phyloP scores from a whole-genome alignment of 1,284 basidiomycete species.

The Volvariella volvacea region DNA sequence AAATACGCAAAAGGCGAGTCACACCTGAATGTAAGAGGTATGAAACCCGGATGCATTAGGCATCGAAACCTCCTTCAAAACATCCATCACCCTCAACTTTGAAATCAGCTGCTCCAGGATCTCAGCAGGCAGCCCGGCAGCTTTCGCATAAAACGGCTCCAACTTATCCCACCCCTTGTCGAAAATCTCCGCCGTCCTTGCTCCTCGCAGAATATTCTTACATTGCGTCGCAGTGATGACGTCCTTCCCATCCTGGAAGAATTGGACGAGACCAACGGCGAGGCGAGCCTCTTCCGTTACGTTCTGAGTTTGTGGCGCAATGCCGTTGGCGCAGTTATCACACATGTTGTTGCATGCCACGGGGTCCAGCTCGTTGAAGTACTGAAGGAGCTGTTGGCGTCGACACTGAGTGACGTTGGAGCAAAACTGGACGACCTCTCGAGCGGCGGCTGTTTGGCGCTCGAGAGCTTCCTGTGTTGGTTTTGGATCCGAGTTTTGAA shows the following conservation, averaged over 20 bases:
- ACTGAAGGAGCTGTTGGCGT: slow-evolving; percentile 75
- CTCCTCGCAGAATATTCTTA: slow-evolving; percentile 59
- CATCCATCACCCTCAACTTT: slow-evolving; percentile 39
- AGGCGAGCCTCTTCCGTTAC: slow-evolving; percentile 45
- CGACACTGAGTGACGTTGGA: slow-evolving; percentile 83
- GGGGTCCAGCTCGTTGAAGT: slow-evolving; percentile 63
- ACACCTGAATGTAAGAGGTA: slow-evolving; percentile 30
- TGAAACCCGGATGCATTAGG: slow-evolving; percentile 28
- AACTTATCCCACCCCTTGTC: slow-evolving; percentile 43
- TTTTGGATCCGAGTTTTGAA: slow-evolving; percentile 25
- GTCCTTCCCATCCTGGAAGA: slow-evolving; percentile 28
- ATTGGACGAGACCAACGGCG: slow-evolving; percentile 46
- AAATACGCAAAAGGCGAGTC: no score
- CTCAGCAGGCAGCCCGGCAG: slow-evolving; percentile 39
- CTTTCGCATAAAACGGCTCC: slow-evolving; percentile 43
- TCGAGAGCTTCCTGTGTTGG: slow-evolving; percentile 23
- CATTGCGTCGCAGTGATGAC: slow-evolving; percentile 42
- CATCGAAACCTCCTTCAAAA: slow-evolving; percentile 24
- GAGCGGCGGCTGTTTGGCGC: slow-evolving; percentile 30
- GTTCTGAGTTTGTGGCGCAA: slow-evolving; percentile 39
- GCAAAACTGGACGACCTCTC: slow-evolving; percentile 64
- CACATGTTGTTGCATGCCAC: slow-evolving; percentile 58
- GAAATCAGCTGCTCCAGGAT: slow-evolving; percentile 61
- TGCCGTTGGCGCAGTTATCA: slow-evolving; percentile 63
- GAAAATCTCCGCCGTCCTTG: slow-evolving; percentile 40